These are phyloP conservation scores for Serendipita vermifera DNA, from an alignment of 768 basidiomycete genomes.

Conservation along the genomic window DNA sequence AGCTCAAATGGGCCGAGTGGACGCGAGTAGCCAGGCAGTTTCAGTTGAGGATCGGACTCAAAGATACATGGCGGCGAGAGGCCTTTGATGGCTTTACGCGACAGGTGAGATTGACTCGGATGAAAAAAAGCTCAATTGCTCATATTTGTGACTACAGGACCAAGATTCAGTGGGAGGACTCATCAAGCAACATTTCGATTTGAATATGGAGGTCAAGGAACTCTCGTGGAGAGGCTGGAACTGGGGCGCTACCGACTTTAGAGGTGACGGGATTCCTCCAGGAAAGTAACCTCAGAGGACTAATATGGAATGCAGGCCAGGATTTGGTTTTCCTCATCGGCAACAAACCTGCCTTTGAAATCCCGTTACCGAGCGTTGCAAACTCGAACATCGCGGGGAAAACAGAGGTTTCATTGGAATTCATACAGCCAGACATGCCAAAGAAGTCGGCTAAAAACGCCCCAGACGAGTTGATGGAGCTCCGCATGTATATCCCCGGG, in stretches of 20 bases:
- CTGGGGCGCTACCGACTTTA: constrained; percentile 92
- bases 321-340: constrained; percentile 86
- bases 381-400: constrained; percentile 97
- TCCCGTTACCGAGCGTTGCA: constrained; percentile 74
- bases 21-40: constrained; percentile 83
- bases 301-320: constrained; percentile 40
- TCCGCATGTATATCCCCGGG: constrained; percentile 91
- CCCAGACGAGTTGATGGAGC: constrained; percentile 85
- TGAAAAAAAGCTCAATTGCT: neutral
- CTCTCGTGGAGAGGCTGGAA: constrained; percentile 93
- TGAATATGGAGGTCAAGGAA: constrained; percentile 77
- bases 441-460: constrained; percentile 33
- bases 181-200: constrained; percentile 75
- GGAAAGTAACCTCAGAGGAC: neutral
- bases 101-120: constrained; percentile 51
- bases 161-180: constrained; percentile 71
- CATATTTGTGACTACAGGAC: constrained; percentile 40
- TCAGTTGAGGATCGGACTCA: constrained; percentile 74
- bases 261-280: constrained; percentile 46
- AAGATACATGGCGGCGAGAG: constrained; percentile 53
- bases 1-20: constrained; percentile 88
- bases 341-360: constrained; percentile 77
- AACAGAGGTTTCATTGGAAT: constrained; percentile 98
- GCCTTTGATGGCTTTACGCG: constrained; percentile 90
- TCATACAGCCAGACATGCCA: constrained; percentile 33